Evolutionary conservation across 129 eudicot genomes (phyloP).

Genomic region (Chrysanthemum seticuspe): DNA sequence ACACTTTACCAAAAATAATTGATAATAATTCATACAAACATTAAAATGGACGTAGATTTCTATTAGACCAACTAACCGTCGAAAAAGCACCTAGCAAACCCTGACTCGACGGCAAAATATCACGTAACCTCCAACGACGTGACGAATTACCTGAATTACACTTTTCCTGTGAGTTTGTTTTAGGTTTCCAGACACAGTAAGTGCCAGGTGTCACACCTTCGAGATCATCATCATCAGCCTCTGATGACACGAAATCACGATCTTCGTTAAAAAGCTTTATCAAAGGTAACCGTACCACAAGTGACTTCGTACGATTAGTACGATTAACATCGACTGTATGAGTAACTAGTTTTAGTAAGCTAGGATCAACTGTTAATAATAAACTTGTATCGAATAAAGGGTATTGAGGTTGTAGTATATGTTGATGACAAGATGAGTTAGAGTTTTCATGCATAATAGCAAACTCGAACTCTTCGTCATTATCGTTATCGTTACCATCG

Average conservation of each 20-base stretch:
- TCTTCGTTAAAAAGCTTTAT: slow-evolving; percentile 65
- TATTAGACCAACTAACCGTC: slow-evolving; percentile 45
- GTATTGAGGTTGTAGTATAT: slow-evolving; percentile 53
- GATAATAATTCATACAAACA: no score
- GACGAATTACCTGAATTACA: slow-evolving; percentile 58
- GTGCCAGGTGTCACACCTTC: slow-evolving; percentile 51
- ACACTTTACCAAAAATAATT: no score
- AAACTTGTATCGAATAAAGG: slow-evolving; percentile 60
- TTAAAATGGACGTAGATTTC: slow-evolving; percentile 41
- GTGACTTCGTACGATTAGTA: slow-evolving; percentile 6
- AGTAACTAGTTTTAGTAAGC: slow-evolving; percentile 16
- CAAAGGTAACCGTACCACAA: slow-evolving; percentile 43
- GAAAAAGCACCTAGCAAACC: slow-evolving; percentile 45
- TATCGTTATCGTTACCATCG: background rate
- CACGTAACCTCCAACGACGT: slow-evolving; percentile 60
- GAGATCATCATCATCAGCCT: slow-evolving; percentile 67
- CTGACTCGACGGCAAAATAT: slow-evolving; percentile 49
- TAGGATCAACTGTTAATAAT: slow-evolving; percentile 21
- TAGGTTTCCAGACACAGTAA: slow-evolving; percentile 77
- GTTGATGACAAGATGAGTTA: slow-evolving; percentile 4
- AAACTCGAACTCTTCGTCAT: slow-evolving; percentile 48
- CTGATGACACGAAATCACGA: slow-evolving; percentile 49
- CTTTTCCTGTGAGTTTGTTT: slow-evolving; percentile 25
- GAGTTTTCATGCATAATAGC: slow-evolving; percentile 21
- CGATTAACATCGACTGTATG: slow-evolving; percentile 7